These are phyloP conservation scores for Wickerhamiella bombiphila DNA, from an alignment of 805 yeast genomes.

Conservation along the genomic window DNA sequence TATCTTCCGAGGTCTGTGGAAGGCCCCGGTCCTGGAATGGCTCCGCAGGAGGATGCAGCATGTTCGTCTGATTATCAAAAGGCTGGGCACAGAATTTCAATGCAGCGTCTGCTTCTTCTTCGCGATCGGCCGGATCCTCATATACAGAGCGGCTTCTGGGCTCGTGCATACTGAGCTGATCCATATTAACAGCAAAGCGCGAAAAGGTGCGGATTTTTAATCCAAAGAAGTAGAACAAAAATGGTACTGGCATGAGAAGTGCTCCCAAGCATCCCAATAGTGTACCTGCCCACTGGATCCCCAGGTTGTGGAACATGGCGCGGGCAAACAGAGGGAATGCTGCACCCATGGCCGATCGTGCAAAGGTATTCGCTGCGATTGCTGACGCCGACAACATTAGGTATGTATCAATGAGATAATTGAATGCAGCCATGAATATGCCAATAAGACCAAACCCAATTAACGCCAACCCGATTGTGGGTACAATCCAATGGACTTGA, in stretches of 20 bases:
- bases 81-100: too few species aligned
- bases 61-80: too few species aligned
- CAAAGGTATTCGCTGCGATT: constrained; percentile 51
- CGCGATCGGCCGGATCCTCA: too few species aligned
- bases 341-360: constrained; percentile 54
- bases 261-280: constrained; percentile 48
- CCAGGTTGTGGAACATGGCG: constrained; percentile 54
- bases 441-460: constrained; percentile 40
- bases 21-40: too few species aligned
- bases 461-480: constrained; percentile 37
- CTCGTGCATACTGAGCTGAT: too few species aligned
- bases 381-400: constrained; percentile 46
- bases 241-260: constrained; percentile 50
- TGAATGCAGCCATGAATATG: constrained; percentile 44
- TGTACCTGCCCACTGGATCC: constrained; percentile 68
- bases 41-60: too few species aligned
- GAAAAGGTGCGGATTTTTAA: constrained; percentile 39
- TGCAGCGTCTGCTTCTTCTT: too few species aligned
- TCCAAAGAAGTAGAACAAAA: constrained; percentile 48
- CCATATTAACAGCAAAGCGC: constrained; percentile 34
- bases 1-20: too few species aligned
- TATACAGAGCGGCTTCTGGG: too few species aligned
- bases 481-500: constrained; percentile 48
- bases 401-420: constrained; percentile 48
- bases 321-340: constrained; percentile 59